These are phyloP conservation scores for Leptographium lundbergii DNA, from an alignment of 2,329 filamentous ascomycete species.

Conservation along the genomic window DNA sequence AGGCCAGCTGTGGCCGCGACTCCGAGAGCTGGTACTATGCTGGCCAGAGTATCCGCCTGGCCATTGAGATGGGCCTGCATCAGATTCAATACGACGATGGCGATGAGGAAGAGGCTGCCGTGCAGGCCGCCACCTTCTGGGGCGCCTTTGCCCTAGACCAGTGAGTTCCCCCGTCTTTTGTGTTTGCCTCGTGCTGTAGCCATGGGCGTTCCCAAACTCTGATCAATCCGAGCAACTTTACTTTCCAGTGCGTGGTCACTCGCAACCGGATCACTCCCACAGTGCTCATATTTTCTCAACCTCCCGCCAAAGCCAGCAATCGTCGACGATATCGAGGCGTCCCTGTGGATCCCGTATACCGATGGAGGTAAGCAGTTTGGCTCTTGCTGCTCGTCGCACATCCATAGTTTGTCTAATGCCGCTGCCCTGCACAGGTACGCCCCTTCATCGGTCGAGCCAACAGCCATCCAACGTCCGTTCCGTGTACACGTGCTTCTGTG, in stretches of 20 bases:
- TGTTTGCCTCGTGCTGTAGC: neutral
- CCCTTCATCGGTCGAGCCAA: slow-evolving; percentile 40
- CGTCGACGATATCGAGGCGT: slow-evolving; percentile 46
- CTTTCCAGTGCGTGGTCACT: slow-evolving; percentile 47
- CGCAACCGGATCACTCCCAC: slow-evolving; percentile 48
- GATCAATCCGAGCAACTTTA: neutral
- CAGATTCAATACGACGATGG: slow-evolving; percentile 30
- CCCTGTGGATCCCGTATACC: slow-evolving; percentile 45
- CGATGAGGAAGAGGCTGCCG: slow-evolving; percentile 43
- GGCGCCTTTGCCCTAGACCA: slow-evolving; percentile 51
- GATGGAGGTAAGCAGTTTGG: slow-evolving; percentile 34
- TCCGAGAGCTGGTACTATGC: slow-evolving; percentile 62
- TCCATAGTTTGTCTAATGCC: neutral
- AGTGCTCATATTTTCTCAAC: slow-evolving; percentile 44
- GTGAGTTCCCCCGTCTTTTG: slow-evolving; percentile 26
- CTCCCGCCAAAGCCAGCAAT: slow-evolving; percentile 47
- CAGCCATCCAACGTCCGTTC: slow-evolving; percentile 57
- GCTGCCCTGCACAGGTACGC: slow-evolving; percentile 26
- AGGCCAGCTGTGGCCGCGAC: slow-evolving; percentile 60
- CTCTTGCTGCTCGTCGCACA: neutral
- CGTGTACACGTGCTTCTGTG: slow-evolving; percentile 56
- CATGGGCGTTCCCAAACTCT: neutral
- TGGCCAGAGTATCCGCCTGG: slow-evolving; percentile 59
- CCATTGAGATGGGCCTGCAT: slow-evolving; percentile 60
- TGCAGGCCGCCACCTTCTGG: slow-evolving; percentile 49